These are phyloP conservation scores for Cyclotella sp. DNA, from an alignment of 108 stramenopile species.

Conservation along the genomic window DNA sequence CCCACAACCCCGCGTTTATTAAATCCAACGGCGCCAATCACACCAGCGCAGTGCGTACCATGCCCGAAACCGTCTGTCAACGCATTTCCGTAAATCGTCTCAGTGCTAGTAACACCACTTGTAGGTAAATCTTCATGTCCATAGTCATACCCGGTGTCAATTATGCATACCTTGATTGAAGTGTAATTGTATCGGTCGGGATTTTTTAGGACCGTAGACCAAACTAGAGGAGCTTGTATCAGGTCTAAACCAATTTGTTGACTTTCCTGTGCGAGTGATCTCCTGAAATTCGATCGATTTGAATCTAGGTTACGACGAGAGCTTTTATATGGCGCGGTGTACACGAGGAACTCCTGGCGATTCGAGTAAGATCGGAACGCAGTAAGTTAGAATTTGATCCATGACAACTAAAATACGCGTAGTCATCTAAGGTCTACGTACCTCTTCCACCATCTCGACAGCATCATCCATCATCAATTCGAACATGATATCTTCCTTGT, in stretches of 20 bases:
- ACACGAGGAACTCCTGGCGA: not conserved
- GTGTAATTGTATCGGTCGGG: conserved; percentile 22
- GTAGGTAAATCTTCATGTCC: conserved; percentile 52
- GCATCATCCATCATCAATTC: conserved; percentile 32
- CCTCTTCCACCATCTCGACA: conserved; percentile 45
- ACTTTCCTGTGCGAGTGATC: conserved; percentile 5
- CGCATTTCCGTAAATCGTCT: conserved; percentile 36
- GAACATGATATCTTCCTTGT: conserved; percentile 11
- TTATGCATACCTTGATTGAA: conserved; percentile 56
- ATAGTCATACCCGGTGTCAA: conserved; percentile 55
- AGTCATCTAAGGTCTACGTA: not conserved
- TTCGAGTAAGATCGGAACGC: not conserved
- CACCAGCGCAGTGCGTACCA: conserved; percentile 74
- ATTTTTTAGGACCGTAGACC: conserved; percentile 1
- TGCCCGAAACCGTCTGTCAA: conserved; percentile 47
- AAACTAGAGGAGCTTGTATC: conserved; percentile 30
- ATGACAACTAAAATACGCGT: not conserved
- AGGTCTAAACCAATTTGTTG: conserved; percentile 35
- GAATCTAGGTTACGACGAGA: not conserved
- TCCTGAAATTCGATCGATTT: not conserved
- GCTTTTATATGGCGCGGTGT: not conserved
- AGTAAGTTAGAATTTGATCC: not conserved
- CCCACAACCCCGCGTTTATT: conserved; percentile 67
- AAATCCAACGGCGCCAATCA: conserved; percentile 59
- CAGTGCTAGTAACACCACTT: conserved; percentile 22